Base-by-base conservation (phyloP, 1,284 basidiomycete species). In the Malassezia restricta region DNA sequence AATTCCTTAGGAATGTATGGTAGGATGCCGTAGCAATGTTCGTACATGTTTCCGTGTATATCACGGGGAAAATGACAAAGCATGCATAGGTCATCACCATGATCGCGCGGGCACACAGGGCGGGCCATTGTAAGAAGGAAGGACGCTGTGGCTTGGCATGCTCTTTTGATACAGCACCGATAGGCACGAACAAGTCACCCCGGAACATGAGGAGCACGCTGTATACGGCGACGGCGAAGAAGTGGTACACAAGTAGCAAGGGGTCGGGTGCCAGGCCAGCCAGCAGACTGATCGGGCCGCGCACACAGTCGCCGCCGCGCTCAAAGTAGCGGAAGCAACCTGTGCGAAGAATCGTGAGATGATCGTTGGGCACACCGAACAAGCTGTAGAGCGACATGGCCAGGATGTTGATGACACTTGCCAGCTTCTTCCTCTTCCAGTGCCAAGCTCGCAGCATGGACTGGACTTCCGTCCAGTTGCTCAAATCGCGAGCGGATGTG, bases 241-340 rank as follows among this genome's bases (percentile, higher is more conserved):
- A 98, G 77, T 98, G 92, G 64, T 81, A 82, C 64, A 86, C 83
- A 27, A 99, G 82, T 37, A 88, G 75, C 27, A 81, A 60, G 0
- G 88, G 87, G 17, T 83, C 83, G 1, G 87, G 85, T 2, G 81
- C 79, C 49, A 92, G 65, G 8, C 76, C 61, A 3, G 57, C 65
- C n/a, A 65, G 43, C 29, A 64, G 40, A 30, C 59, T 55, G 11
- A 96, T 89, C 1, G 94, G 94, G 1, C 86, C 92, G 30, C 81
- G 79, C 48, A 96, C 75, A 66, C 88, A 88, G 65, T 88, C 82
- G 0, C 92, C 94, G 20, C 92, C 92, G 6, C 81, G 79, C 73
- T 95, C 87, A 69, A 99, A 95, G 76, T 98, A 99, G 71, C 87
- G 87, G 80, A 98, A 95, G 76, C 94, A 98, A 0, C 92, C 92